These are phyloP conservation scores for Tolypocladium amazonense DNA, from an alignment of 2,329 filamentous ascomycete genomes.

Conservation along the genomic window DNA sequence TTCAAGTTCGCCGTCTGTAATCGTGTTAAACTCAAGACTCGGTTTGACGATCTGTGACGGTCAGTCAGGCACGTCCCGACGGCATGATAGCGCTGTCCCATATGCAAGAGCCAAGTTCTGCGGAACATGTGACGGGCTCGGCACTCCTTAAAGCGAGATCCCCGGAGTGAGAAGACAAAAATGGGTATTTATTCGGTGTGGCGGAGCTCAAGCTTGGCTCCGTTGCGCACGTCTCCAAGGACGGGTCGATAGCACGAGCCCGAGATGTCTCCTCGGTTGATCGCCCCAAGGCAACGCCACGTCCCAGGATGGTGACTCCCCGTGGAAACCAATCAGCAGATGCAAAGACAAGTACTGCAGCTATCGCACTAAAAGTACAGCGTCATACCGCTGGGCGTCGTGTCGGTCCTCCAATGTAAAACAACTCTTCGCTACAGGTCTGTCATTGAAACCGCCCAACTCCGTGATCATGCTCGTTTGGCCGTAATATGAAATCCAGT, in stretches of 20 bases:
- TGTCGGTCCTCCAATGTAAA: background rate
- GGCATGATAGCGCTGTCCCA: background rate
- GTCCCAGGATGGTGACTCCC: background rate
- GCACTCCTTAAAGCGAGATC: background rate
- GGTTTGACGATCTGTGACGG: background rate
- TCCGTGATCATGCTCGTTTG: conserved; percentile 21
- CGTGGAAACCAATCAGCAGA: conserved; percentile 10
- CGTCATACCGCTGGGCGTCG: conserved; percentile 3
- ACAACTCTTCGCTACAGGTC: conserved; percentile 2
- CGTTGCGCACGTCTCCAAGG: background rate
- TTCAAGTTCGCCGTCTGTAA: background rate
- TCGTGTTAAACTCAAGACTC: background rate
- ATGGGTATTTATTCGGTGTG: background rate
- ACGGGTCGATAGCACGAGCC: background rate
- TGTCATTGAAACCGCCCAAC: conserved; percentile 10
- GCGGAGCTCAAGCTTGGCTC: background rate
- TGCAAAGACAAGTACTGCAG: conserved; percentile 12
- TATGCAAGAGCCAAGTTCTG: background rate
- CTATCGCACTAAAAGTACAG: conserved; percentile 19
- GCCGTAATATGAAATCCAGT: conserved; percentile 13
- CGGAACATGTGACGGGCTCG: background rate
- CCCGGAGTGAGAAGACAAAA: background rate
- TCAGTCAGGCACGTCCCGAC: background rate
- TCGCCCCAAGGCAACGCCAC: background rate
- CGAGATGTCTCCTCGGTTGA: background rate